Evolutionary conservation across 768 basidiomycete species (phyloP).

Genomic region (Ramaria sp.): DNA sequence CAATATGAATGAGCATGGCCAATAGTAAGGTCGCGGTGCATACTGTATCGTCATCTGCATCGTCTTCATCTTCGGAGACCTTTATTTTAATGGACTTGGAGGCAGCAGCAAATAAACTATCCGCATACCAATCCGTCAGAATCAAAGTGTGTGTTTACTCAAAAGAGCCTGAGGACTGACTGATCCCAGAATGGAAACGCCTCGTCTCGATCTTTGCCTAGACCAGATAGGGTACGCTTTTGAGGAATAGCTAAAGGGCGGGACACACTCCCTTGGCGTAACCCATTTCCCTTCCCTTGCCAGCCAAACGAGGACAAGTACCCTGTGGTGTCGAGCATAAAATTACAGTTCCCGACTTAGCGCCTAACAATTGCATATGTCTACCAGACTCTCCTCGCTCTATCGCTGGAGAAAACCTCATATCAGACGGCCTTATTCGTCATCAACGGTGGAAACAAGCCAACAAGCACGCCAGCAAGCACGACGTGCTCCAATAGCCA

Average conservation of each 20-base stretch:
- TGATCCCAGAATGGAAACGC: conserved; percentile 99
- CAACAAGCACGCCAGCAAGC: not conserved
- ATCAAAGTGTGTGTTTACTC: not conserved
- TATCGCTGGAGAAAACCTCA: not conserved
- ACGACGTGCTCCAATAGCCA: not conserved
- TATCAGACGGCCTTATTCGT: not conserved
- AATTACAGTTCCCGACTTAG: not conserved
- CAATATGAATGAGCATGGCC: not conserved
- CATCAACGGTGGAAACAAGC: not conserved
- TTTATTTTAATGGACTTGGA: conserved; percentile 75
- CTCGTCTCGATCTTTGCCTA: conserved; percentile 91
- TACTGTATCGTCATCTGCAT: conserved; percentile 18
- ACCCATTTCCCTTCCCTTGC: conserved; percentile 74
- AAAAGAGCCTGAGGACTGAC: conserved; percentile 35
- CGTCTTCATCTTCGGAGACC: conserved; percentile 40
- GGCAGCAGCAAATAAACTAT: conserved; percentile 71
- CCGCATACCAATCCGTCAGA: not conserved
- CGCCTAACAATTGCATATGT: not conserved
- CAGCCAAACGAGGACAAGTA: conserved; percentile 79
- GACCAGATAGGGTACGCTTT: conserved; percentile 75
- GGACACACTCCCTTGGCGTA: conserved; percentile 72
- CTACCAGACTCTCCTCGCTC: not conserved
- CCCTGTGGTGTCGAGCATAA: conserved; percentile 46
- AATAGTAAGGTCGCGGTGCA: conserved; percentile 4
- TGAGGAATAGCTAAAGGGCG: conserved; percentile 70